These are phyloP conservation scores for Cordia subcordata DNA, from an alignment of 257 asterid genomes.

Conservation along the genomic window DNA sequence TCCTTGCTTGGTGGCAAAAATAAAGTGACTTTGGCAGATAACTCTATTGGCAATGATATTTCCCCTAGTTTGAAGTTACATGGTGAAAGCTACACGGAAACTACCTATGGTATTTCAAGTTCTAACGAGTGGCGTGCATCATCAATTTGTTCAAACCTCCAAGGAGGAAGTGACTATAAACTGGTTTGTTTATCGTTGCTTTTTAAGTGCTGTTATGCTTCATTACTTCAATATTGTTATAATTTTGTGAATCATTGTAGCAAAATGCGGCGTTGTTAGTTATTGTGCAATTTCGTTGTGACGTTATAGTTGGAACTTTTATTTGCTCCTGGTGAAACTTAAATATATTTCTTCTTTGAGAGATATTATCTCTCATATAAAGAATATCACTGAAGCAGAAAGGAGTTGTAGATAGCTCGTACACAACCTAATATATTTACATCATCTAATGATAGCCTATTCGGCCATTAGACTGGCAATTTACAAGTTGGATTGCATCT, in stretches of 20 bases:
- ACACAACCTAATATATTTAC: too few relatives aligned
- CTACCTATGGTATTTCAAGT: slow-evolving; percentile 32
- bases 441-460: too few relatives aligned
- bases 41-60: slow-evolving; percentile 5
- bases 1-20: slow-evolving; percentile 20
- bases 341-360: too few relatives aligned
- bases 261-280: too few relatives aligned
- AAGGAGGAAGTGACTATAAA: slow-evolving; percentile 33
- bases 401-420: too few relatives aligned
- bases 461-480: too few relatives aligned
- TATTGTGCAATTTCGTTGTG: too few relatives aligned
- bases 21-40: not conserved
- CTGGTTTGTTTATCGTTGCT: slow-evolving; percentile 16
- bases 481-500: too few relatives aligned
- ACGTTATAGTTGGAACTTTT: not conserved
- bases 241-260: too few relatives aligned
- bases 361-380: too few relatives aligned
- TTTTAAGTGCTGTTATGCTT: not conserved
- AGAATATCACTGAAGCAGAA: too few relatives aligned
- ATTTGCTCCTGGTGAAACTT: not conserved
- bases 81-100: slow-evolving; percentile 20
- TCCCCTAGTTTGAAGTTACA: not conserved
- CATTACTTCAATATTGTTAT: too few relatives aligned
- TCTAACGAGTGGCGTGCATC: slow-evolving; percentile 31
- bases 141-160: slow-evolving; percentile 26